These are phyloP conservation scores for Neospermospora avenae DNA, from an alignment of 2,329 filamentous ascomycete species.

Conservation along the genomic window DNA sequence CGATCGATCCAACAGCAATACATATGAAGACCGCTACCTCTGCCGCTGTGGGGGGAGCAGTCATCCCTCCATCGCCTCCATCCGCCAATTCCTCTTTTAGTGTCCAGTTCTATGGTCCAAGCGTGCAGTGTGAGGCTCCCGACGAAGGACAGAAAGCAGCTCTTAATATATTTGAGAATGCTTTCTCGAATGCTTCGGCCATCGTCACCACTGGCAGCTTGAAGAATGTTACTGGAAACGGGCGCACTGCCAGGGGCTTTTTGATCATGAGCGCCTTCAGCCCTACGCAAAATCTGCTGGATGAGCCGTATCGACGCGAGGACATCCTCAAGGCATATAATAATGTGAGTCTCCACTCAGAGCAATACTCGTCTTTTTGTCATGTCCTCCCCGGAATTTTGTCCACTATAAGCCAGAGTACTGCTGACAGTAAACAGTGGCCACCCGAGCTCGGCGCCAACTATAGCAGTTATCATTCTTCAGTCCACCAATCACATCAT, in stretches of 20 bases:
- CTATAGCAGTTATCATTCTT: background rate
- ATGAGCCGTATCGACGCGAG: background rate
- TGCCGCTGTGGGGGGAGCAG: background rate
- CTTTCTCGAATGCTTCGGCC: background rate
- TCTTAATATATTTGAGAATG: background rate
- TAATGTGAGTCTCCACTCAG: background rate
- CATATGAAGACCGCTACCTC: constrained; percentile 5
- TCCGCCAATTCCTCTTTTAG: constrained; percentile 16
- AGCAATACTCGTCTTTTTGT: background rate
- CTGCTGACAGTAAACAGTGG: background rate
- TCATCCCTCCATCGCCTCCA: constrained; percentile 10
- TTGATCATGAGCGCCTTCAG: background rate
- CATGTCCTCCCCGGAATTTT: too few relatives aligned
- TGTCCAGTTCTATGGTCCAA: constrained; percentile 21
- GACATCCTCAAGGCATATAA: background rate
- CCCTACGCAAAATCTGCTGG: background rate
- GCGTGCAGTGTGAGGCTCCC: constrained; percentile 11
- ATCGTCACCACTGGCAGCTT: background rate
- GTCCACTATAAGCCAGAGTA: background rate
- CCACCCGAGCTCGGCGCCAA: background rate
- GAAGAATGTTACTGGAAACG: background rate
- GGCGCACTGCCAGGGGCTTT: background rate
- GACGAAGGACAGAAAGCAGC: constrained; percentile 1
- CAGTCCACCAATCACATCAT: background rate
- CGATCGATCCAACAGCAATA: background rate